Base-by-base conservation (phyloP, 2,329 filamentous ascomycete genomes). In the Elsinoe batatas region DNA sequence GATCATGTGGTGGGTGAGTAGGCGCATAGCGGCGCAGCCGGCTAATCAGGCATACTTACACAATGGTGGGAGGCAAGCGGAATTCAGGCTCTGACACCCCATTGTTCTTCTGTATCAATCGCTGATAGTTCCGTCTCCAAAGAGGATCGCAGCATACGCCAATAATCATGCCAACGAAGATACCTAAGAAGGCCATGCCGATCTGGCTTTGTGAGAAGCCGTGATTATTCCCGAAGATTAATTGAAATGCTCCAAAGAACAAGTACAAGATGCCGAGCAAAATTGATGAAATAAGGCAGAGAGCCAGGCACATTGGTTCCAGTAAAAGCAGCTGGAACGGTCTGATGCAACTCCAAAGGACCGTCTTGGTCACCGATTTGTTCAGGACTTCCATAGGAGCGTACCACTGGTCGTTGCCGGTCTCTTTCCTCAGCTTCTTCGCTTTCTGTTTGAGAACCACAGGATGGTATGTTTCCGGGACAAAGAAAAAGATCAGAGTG, bases 231-330 rank as follows among this genome's bases (percentile, higher is more conserved):
- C 76, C 68, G 65, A 95, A 95, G 13, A 95, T 83, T 43, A 94
- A 74, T 4, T 85, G 80, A 64, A 95, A 95, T 0, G 90, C 89
- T 17, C 89, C 89, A 67, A 95, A 94, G 74, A 94, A 95, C 37
- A 95, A 80, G 67, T 95, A 95, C 2, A 95, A 73, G 43, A 95
- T 85, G 4, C 90, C 91, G 6, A 95, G 76, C n/a, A 95, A 74
- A 54, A 96, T 81, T 37, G 89, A 88, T 0, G 87, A 88, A 63
- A 91, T 87, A 18, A 93, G 71, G 69, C 89, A 93, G 22, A 96
- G 81, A 61, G 83, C 82, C 57, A 93, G 74, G 58, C 84, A 87
- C 88, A 95, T 96, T 61, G 87, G 88, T 73, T 95, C 89, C 54
- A 87, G 79, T 50, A 84, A 69, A 55, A 96, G 77, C 5, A 96